These are phyloP conservation scores for Penicillium turbatum DNA, from an alignment of 495 filamentous ascomycete species.

Conservation along the genomic window DNA sequence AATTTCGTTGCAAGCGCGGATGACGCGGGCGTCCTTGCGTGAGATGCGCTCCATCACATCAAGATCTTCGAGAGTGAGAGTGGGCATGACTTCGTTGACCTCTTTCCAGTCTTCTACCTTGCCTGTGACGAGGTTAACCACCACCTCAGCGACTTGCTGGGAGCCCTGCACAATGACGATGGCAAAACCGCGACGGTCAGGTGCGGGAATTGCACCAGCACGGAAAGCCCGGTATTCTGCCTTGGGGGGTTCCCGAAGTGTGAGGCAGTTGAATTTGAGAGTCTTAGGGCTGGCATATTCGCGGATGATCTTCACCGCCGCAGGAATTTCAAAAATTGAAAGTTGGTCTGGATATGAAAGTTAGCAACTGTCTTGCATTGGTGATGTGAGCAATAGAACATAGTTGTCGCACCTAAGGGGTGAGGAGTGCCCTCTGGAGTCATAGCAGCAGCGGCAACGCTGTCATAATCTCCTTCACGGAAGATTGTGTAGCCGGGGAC, in stretches of 20 bases:
- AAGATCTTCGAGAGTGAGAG: conserved; percentile 86
- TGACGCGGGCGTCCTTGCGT: conserved; percentile 72
- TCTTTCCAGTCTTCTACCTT: conserved; percentile 69
- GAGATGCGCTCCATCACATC: conserved; percentile 74
- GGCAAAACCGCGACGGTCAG: conserved; percentile 30
- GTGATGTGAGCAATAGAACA: not conserved
- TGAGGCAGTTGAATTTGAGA: conserved; percentile 79
- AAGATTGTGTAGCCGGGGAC: conserved; percentile 38
- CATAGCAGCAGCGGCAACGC: conserved; percentile 31
- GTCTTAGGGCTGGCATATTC: conserved; percentile 29
- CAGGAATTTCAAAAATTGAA: conserved; percentile 31
- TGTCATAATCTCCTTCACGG: conserved; percentile 34
- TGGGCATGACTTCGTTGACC: conserved; percentile 70
- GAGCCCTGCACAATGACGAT: conserved; percentile 33
- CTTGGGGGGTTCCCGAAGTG: conserved; percentile 75
- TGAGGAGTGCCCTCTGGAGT: conserved; percentile 26
- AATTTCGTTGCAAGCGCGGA: conserved; percentile 77
- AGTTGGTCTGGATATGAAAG: conserved; percentile 26
- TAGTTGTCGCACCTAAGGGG: conserved; percentile 24
- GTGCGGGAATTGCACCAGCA: conserved; percentile 44
- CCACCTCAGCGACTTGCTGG: conserved; percentile 61
- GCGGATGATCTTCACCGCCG: conserved; percentile 30
- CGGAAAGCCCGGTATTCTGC: conserved; percentile 73
- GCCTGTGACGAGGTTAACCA: conserved; percentile 65
- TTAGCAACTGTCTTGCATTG: not conserved